Base-by-base conservation (phyloP, 352 stramenopile species). In the Phytophthora sansomeana region DNA sequence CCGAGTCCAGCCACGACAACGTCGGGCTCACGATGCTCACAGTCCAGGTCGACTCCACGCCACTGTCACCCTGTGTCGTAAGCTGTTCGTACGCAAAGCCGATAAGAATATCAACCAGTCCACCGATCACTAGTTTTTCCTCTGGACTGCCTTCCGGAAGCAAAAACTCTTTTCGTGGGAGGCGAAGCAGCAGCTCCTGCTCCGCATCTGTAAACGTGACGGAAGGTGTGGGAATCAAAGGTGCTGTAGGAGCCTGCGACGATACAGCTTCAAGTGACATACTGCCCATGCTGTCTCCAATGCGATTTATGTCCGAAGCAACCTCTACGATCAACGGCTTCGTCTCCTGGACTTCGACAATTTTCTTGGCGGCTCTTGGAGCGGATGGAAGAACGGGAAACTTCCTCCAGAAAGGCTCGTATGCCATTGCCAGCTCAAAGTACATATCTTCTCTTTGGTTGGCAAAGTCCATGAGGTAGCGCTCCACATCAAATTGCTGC, bases 21-120 rank as follows among this genome's bases (percentile, higher is more conserved):
- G 92, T 96, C 24, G 95, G 81, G 53, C 94, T 99, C 21, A 99
- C 69, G 66, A 96, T 98, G 42, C 93, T 96, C 9, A 98, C 89
- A 13, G 97, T 99, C 97, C 97, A 99, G 11, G 96, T 91, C 6
- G 96, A 99, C 80, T 99, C 98, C 6, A 99, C 89, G 8, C 85
- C 97, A 49, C 92, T 89, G 65, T 99, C 98, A 33, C 96, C 97
- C 56, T 98, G 86, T 2, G 93, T 99, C 11, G 90, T 97, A 29
- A 98, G 75, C 46, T 98, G 85, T 57, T 99, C 97, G 74, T 99
- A 99, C 5, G 78, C 86, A 67, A 98, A 99, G 4, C 93, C 93
- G 36, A 98, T 95, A 26, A 99, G 78, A 48, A 99, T 89, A 67
- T 99, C 97, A 1, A 95, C 73, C 6, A 99, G 80, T 19, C 89